Base-by-base conservation (phyloP, 176 grass and related monocot species). In the Paspalum vaginatum region DNA sequence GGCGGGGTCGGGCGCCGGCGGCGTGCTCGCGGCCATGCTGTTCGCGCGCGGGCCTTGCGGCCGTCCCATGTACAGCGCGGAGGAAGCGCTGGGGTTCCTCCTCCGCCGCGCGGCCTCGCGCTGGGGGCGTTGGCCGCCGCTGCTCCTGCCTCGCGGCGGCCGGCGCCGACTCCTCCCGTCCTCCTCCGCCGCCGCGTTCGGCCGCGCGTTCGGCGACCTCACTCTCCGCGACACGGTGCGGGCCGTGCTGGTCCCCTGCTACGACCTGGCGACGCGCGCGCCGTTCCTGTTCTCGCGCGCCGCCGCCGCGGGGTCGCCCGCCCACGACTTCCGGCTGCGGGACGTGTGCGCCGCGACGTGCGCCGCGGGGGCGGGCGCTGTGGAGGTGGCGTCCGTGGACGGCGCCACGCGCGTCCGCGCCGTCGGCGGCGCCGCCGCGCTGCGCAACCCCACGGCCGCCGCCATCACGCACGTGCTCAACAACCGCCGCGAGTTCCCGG, bases 381-480 rank as follows among this genome's bases (percentile, higher is more conserved):
- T 86, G 51, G 85, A 91, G 77, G 88, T 92, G 53, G 20, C 32
- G 9, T 97, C 95, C 9, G 65, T 65, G 11, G 91, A 94, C 80
- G 91, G 91, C 5, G 12, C 38, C 5, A 94, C 89, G 0, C 83
- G 92, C 7, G 85, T 97, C 77, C 69, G 68, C 7, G 91, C 91
- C 16, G 63, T 94, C 4, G 91, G 89, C 17, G 83, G 87, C 54
- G 91, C 87, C 9, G 84, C 84, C 7, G 83, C 85, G 44, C 86
- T 94, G 46, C 85, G 89, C 7, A 97, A 97, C 88, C 95, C 95
- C 41, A 86, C 94, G 63, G 94, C 89, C 0, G 94, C 91, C 5
- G 91, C 95, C 20, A 97, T 97, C 85, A 97, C 91, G 10, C 95
- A 97, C 86, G 95, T 97, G 16, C 86, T 97, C 80, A 97, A 97